Base-by-base conservation (phyloP, 345 rosid species). In the Trapa bicornis region DNA sequence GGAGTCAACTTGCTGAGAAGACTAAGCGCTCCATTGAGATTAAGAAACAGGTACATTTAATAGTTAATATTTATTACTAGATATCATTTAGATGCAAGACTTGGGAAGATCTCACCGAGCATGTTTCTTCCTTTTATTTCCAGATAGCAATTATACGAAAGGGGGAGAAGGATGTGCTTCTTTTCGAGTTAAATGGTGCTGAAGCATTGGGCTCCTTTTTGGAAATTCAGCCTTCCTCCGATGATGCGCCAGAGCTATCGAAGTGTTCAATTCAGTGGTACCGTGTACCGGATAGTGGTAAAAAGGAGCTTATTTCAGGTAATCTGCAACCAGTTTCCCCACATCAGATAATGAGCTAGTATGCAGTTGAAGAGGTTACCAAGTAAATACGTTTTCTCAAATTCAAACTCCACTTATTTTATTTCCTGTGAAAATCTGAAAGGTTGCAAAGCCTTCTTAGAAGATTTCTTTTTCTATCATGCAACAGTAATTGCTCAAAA, bases 291-390 rank as follows among this genome's bases (percentile, higher is more conserved):
- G 77, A 84, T 65, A 96, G 78, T 71, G 88, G 84, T 67, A 91
- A 81, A 74, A 89, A 72, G 77, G 96, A 91, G 73, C 86, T 80
- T 73, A 91, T 94, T 77, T 91, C 99, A 83, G 99, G 99, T 93
- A 71, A 35, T 50, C 42, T 52, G n/a, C 36, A 42, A 11, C 38
- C 33, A 2, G 35, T 10, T 58, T 9, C 35, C 33, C 11, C 1
- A 9, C 63, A 22, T 58, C 17, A 58, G 16, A 0, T 58, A 0
- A 13, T 45, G 48, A 45, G 2, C 8, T 45, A 1, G 13, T 45
- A 45, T 3, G 13, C 8, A 13, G 48, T 41, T 41, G 43, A 41
- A 41, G 43, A 8, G 43, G 43, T 41, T 41, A 41, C 43, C 43
- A 41, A 41, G 43, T 41, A 41, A 4, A 41, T 41, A 41, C 7